Evolutionary conservation across 1,139 yeast species (phyloP), one percentile per base, ranked within the genome.

Genomic region (Debaryomyces fabryi): DNA sequence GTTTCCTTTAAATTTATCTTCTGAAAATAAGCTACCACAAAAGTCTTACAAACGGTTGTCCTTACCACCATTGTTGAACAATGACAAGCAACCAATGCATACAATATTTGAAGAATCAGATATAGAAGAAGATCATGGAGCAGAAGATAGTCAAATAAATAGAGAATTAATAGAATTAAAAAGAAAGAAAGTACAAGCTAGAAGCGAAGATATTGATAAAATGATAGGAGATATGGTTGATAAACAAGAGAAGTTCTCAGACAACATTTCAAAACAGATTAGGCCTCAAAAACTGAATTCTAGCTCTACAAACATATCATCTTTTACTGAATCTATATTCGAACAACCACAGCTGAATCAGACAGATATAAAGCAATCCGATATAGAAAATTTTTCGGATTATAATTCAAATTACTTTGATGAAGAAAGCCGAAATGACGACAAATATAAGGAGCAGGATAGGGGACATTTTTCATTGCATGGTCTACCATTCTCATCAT

Each of bases 401-500:
- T 44, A 15, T 46, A 51, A 37, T 9, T 6, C 27, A 24, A 10
- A 47, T 49, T 35, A 45, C 45, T 29, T 29, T 32, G 20, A 25
- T 32, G 20, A 25, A 15, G 34, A 38, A 39, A 9, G 41, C 49
- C 21, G 24, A 21, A 16, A 33, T 13, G 27, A 4, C 18, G 30
- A 27, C 6, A 29, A 13, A n/a, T 8, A n/a, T 0, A 20, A 30
- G 3, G 16, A 10, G 8, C 20, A 20, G 9, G 24, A 20, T 13
- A 37, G 33, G 10, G 30, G 24, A 3, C 48, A 48, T 39, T 52
- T 50, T 43, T 59, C 64, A 1, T 48, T 60, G 8, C 64, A 59
- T 48, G 64, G 65, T 7, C 15, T 58, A 13, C 62, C 63, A 1
- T 48, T 49, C 29, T 42, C 54, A 4, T 59, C 63, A 13, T 36